Percentiles rank a stretch among this genome's conserved stretches.
Evolutionary conservation across 805 yeast genomes (phyloP).

Genomic region (Torulaspora franciscae): DNA sequence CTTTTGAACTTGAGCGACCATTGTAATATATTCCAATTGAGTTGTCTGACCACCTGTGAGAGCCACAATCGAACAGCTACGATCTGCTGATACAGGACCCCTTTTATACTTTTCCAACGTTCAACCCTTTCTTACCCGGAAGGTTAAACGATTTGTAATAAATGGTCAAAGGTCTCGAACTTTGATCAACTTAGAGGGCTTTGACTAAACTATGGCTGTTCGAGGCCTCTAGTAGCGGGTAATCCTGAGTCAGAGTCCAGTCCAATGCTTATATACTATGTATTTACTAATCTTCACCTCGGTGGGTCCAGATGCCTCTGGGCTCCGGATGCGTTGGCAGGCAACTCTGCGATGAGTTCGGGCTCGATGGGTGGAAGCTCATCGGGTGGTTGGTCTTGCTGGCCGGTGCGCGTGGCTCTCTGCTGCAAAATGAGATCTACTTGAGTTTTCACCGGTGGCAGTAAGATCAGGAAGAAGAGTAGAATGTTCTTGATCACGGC

Average conservation of each 20-base stretch:
- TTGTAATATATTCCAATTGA: constrained; percentile 35
- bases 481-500: constrained; percentile 22
- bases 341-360: constrained; percentile 1
- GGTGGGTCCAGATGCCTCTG: constrained; percentile 4
- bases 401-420: constrained; percentile 9
- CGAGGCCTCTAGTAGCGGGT: not conserved
- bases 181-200: not conserved
- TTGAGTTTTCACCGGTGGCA: constrained; percentile 20
- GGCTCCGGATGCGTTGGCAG: constrained; percentile 6
- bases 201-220: not conserved
- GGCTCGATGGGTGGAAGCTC: not conserved
- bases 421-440: constrained; percentile 17
- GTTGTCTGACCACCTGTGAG: not conserved
- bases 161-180: constrained; percentile 9
- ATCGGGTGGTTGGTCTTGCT: constrained; percentile 6
- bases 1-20: constrained; percentile 88
- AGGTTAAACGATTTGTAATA: constrained; percentile 6
- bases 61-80: not conserved
- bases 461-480: constrained; percentile 22
- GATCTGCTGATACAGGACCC: not conserved
- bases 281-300: not conserved
- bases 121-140: constrained; percentile 9
- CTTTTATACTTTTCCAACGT: constrained; percentile 13
- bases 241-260: not conserved
- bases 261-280: not conserved